Conservation (phyloP, 139 green algal genomes). For the Chlorella sp. region DNA sequence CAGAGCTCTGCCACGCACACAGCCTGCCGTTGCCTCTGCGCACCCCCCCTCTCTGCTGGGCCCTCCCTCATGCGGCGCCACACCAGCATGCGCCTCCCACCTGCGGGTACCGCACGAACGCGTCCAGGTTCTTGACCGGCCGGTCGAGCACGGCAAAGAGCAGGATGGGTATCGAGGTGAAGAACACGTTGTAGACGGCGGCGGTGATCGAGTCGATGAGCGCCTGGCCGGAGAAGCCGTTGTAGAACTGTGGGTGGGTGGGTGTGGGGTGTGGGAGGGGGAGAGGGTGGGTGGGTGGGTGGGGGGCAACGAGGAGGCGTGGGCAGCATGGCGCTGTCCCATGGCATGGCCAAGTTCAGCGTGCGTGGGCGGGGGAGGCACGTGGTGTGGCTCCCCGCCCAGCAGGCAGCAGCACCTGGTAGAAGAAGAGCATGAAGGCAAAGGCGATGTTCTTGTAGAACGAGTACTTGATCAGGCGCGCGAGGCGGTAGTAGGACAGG, state of each 20-base stretch:
- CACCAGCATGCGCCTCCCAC: background rate
- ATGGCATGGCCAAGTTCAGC: too few species aligned
- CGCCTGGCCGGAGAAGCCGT: conserved; percentile 38
- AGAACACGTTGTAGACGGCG: conserved; percentile 67
- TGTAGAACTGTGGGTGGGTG: conserved; percentile 20
- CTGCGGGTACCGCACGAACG: conserved; percentile 56
- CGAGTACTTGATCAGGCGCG: conserved; percentile 89
- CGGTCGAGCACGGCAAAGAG: conserved; percentile 81
- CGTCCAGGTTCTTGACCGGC: conserved; percentile 44
- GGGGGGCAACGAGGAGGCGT: too few species aligned
- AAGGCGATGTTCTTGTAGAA: conserved; percentile 99
- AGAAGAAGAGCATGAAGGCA: conserved; percentile 85
- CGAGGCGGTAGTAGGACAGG: conserved; percentile 85
- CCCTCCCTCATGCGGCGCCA: too few species aligned
- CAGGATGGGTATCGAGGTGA: conserved; percentile 85
- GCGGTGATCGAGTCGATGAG: conserved; percentile 62
- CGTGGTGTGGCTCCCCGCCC: too few species aligned
- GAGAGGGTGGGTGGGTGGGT: background rate
- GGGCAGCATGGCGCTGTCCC: too few species aligned
- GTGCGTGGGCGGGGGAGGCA: too few species aligned
- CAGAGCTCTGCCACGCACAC: too few species aligned
- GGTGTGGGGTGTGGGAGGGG: background rate
- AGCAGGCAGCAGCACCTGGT: conserved; percentile 54
- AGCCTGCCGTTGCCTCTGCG: too few species aligned
- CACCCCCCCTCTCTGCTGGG: too few species aligned